Percentiles rank a stretch among this genome's conserved stretches.
These are phyloP conservation scores for Ogataea corticis DNA, from an alignment of 805 yeast genomes.

Conservation along the genomic window DNA sequence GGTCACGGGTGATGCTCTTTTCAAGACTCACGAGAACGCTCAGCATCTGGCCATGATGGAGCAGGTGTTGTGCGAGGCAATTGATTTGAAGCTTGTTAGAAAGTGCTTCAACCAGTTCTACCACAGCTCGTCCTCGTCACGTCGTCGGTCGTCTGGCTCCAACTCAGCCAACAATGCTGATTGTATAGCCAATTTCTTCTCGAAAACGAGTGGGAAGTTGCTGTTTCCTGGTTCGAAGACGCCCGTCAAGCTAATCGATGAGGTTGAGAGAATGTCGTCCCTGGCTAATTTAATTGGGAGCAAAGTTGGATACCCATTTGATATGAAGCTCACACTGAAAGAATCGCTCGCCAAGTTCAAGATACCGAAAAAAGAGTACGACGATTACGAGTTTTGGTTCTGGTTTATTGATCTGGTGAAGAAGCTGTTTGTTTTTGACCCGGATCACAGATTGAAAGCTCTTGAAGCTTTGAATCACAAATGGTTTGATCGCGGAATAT, in stretches of 20 bases:
- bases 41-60: constrained; percentile 97
- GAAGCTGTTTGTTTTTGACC: constrained; percentile 49
- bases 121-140: constrained; percentile 15
- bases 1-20: constrained; percentile 90
- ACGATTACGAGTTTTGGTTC: constrained; percentile 81
- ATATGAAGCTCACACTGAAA: constrained; percentile 22
- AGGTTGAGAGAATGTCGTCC: constrained; percentile 34
- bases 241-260: constrained; percentile 36
- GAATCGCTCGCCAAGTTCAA: constrained; percentile 28
- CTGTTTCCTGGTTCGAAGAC: constrained; percentile 39
- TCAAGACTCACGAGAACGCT: constrained; percentile 90
- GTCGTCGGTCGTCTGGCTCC: constrained; percentile 15
- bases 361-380: constrained; percentile 46
- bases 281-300: constrained; percentile 31
- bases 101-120: constrained; percentile 32
- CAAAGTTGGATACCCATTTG: constrained; percentile 32
- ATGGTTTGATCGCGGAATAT: constrained; percentile 69
- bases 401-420: constrained; percentile 59
- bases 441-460: constrained; percentile 52
- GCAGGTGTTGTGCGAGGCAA: constrained; percentile 58
- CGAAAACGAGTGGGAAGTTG: constrained; percentile 31
- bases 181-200: constrained; percentile 33
- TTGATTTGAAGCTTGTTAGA: constrained; percentile 41
- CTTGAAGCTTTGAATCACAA: constrained; percentile 60
- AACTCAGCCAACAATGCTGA: constrained; percentile 13